These are phyloP conservation scores for Colletotrichum sp. DNA, from an alignment of 2,329 filamentous ascomycete genomes.

Conservation along the genomic window DNA sequence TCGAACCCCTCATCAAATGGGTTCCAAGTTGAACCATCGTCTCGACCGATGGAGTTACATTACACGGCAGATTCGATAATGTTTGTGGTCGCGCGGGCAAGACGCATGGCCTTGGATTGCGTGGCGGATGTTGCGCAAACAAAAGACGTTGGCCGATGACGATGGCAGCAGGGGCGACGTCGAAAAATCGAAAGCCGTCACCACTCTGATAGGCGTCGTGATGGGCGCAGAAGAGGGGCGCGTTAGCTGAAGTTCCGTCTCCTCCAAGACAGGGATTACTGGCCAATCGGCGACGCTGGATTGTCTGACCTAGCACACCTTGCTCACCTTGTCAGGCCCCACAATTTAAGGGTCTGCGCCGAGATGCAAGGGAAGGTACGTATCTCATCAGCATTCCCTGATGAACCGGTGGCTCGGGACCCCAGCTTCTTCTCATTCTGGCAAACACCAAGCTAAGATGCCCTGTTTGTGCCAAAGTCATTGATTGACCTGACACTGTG, in stretches of 20 bases:
- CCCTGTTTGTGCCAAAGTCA: neutral
- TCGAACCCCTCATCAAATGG: constrained; percentile 44
- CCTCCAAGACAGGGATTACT: neutral
- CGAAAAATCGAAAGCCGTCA: constrained; percentile 13
- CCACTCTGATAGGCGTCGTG: constrained; percentile 16
- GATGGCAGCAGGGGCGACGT: constrained; percentile 24
- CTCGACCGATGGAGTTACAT: neutral
- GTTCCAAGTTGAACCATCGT: constrained; percentile 18
- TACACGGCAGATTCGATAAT: neutral
- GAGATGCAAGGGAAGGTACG: neutral
- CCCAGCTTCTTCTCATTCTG: neutral
- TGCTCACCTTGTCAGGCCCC: neutral
- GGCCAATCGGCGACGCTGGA: constrained; percentile 3
- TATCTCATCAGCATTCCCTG: neutral
- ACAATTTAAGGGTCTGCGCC: neutral
- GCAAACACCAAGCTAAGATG: neutral
- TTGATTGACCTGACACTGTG: neutral
- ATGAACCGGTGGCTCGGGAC: neutral
- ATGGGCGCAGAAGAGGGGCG: constrained; percentile 14
- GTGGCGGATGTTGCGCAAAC: constrained; percentile 29
- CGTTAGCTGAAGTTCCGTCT: constrained; percentile 3
- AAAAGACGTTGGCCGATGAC: constrained; percentile 38
- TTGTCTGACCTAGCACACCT: neutral
- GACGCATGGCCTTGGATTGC: constrained; percentile 26
- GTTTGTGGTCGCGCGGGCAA: neutral